Evolutionary conservation across 768 basidiomycete genomes (phyloP), one percentile per base, ranked within the genome.

Genomic region (Lactarius psammicola): DNA sequence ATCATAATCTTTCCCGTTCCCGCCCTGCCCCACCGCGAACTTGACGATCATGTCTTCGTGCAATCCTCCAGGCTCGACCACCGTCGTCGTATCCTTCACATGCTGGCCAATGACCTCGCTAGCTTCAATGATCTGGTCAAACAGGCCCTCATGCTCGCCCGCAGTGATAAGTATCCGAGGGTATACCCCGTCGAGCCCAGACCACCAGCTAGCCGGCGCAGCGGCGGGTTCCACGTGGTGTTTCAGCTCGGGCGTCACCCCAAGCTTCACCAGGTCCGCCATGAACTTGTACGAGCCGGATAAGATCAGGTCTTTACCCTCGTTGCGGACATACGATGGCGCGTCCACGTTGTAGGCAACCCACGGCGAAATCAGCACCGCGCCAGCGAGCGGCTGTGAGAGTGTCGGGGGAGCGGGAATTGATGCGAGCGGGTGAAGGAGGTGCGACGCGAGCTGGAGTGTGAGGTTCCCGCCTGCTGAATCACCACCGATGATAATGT

Each of bases 391-490:
- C n/a, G 64, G 59, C 18, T 59, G 10, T 7, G 44, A 1, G 31
- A 65, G 64, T 8, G 20, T 18, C 9, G 59, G 64, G 0, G 64
- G 59, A 2, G 64, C 36, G 40, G 67, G n/a, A 44, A 68, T 56
- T 15, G 63, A 59, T 5, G 67, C 4, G 1, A 70, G 62, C 0
- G 71, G 71, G 13, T 65, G 71, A 0, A 71, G 62, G 15, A 69
- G 33, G 38, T 71, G 71, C 3, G 66, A 57, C 2, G 66, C 53
- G 13, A 72, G 66, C 60, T 72, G 71, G 5, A 72, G 18, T 28
- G 70, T 17, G 2, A 72, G 42, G 60, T 71, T 72, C 31, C 31
- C 71, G 11, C 71, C 71, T 5, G 67, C 70, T 1, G 70, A 71
- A 63, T 72, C 71, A 18, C 71, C 71, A 0, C 64, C 62, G 26